phyloP scores from a whole-genome alignment of 495 filamentous ascomycete species.

The Cercophora newfieldiana region DNA sequence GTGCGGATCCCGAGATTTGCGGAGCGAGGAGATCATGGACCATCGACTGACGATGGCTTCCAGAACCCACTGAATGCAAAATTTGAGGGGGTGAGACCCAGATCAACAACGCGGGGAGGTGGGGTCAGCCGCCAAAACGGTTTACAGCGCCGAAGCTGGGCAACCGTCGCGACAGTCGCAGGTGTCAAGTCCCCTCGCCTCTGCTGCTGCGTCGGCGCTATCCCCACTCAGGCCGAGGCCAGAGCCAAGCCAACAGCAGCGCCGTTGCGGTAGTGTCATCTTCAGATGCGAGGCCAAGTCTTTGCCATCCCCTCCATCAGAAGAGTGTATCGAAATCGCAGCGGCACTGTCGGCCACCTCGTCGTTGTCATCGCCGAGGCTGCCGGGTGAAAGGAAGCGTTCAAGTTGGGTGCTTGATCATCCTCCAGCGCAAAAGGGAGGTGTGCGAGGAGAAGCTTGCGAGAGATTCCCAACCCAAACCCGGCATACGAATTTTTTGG shows the following conservation, averaged over 20 bases:
- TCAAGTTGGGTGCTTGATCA: background rate
- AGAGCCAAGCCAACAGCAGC: background rate
- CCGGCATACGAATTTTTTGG: background rate
- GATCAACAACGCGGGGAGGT: constrained; percentile 27
- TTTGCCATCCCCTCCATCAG: background rate
- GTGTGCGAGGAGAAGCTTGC: background rate
- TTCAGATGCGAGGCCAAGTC: background rate
- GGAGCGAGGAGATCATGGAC: constrained; percentile 18
- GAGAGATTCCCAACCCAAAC: background rate
- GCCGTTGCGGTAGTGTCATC: too few relatives aligned
- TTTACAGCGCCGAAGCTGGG: constrained; percentile 17
- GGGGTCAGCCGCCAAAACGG: constrained; percentile 17
- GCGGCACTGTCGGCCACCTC: background rate
- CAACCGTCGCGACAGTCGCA: background rate
- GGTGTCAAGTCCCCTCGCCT: background rate
- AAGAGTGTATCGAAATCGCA: background rate
- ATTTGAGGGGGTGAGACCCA: constrained; percentile 16
- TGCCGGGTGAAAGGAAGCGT: constrained; percentile 7
- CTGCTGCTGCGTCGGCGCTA: background rate
- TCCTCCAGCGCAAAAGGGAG: background rate
- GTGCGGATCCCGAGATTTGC: constrained; percentile 19
- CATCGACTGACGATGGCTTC: background rate
- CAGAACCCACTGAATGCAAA: constrained; percentile 5
- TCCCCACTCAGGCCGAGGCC: constrained; percentile 6
- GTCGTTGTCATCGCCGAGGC: background rate